Evolutionary conservation across 805 yeast species (phyloP).

Genomic region (Ogataea philodendri): DNA sequence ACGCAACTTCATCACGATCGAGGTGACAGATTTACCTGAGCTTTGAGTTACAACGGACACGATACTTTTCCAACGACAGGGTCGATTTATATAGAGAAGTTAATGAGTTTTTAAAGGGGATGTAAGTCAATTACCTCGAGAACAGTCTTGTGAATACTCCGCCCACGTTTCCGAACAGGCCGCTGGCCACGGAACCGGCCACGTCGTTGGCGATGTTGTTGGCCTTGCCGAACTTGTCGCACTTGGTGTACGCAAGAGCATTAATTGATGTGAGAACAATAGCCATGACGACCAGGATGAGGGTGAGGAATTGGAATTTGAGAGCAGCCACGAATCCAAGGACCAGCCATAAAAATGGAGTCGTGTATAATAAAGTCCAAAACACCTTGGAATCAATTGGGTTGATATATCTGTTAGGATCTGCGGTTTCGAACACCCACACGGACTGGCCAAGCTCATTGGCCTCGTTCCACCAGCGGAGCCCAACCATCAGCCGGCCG

Average conservation of each 20-base stretch:
- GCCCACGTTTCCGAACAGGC: constrained; percentile 44
- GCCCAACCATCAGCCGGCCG: constrained; percentile 86
- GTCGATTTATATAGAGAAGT: constrained; percentile 1
- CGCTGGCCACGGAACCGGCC: constrained; percentile 50
- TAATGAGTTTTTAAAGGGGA: constrained; percentile 1
- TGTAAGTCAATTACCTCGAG: constrained; percentile 2
- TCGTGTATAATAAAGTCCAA: constrained; percentile 74
- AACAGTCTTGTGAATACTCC: constrained; percentile 6
- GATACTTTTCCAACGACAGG: no score
- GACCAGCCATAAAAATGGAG: constrained; percentile 74
- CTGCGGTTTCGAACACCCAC: constrained; percentile 89
- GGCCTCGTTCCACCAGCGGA: constrained; percentile 97
- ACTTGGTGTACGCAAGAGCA: constrained; percentile 84
- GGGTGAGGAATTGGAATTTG: constrained; percentile 68
- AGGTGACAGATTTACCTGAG: constrained; percentile 18
- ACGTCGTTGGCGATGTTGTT: constrained; percentile 60
- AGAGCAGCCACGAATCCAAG: constrained; percentile 76
- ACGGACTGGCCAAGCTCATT: constrained; percentile 59
- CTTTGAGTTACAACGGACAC: no score
- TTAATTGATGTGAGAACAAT: constrained; percentile 73
- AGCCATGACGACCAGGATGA: constrained; percentile 64
- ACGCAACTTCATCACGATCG: constrained; percentile 22
- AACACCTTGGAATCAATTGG: constrained; percentile 90
- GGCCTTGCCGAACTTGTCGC: constrained; percentile 90
- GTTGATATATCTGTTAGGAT: constrained; percentile 67